phyloP scores from a whole-genome alignment of 331 rosid species.

The Malus hybrid region DNA sequence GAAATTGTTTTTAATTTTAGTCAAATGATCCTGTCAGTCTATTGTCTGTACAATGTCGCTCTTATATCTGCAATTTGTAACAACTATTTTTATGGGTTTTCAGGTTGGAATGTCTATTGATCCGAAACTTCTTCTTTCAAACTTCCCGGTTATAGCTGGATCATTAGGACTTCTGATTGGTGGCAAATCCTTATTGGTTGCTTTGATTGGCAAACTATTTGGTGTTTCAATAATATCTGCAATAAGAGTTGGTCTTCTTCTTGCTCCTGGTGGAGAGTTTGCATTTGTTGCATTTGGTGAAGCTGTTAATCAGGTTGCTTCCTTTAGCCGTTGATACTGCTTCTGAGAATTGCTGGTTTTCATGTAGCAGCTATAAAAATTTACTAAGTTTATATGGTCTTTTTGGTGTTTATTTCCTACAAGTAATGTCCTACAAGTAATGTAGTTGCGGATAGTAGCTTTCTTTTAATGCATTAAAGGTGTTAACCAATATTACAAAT shows the following conservation, averaged over 20 bases:
- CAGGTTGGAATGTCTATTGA: slow-evolving; percentile 99
- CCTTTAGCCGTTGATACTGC: slow-evolving; percentile 1
- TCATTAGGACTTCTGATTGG: slow-evolving; percentile 72
- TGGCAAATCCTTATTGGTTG: slow-evolving; percentile 79
- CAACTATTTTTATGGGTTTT: slow-evolving; percentile 29
- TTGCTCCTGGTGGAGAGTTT: slow-evolving; percentile 99
- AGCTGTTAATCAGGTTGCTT: slow-evolving; percentile 93
- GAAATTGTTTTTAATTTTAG: slow-evolving; percentile 5
- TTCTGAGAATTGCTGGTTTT: slow-evolving; percentile 8
- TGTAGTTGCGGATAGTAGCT: background rate
- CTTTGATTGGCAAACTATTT: slow-evolving; percentile 63
- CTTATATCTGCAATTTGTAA: slow-evolving; percentile 14
- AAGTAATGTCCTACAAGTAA: background rate
- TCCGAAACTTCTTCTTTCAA: slow-evolving; percentile 91
- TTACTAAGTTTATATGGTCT: background rate
- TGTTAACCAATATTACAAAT: background rate
- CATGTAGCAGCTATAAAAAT: background rate
- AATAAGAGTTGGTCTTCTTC: slow-evolving; percentile 92
- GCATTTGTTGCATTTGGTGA: slow-evolving; percentile 99
- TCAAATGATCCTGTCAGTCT: slow-evolving; percentile 10
- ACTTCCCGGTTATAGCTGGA: slow-evolving; percentile 69
- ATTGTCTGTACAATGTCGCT: slow-evolving; percentile 9
- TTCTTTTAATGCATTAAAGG: background rate
- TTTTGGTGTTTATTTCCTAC: background rate
- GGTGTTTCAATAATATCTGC: slow-evolving; percentile 90